Base-by-base conservation (phyloP, 257 asterid genomes). In the Voacanga thouarsii region DNA sequence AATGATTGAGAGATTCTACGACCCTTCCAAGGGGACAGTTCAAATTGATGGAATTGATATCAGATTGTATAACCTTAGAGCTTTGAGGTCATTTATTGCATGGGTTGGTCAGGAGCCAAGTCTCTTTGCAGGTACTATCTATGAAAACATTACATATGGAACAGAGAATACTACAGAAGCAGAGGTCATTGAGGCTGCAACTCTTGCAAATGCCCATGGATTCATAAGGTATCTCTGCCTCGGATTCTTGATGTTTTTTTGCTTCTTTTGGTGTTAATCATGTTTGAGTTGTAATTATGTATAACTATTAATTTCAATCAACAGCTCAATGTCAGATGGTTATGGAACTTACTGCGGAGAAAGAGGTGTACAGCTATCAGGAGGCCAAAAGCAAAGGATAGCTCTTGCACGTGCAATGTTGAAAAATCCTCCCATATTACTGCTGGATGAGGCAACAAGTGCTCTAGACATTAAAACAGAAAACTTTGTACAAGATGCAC, bases 351-450 rank as follows among this genome's bases (percentile, higher is more conserved):
- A 76, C 75, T 84, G 91, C 39, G 91, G 91, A 43, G 89, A 89
- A 67, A 82, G 89, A 83, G 91, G 92, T 51, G 80, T 84, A 28
- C 91, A 84, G 72, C 88, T 87, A 57, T 89, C 93, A 24, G 91
- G 93, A 26, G 93, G 93, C 30, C 91, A 87, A 63, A 89, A 89
- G 80, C 91, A 89, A 80, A 81, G 91, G 69, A 81, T 87, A 81
- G 88, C 89, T 28, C 87, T 89, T 11, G 89, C 90, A 7, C 88
- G 89, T 6, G 90, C 91, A 3, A 87, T 84, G 24, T 71, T 88
- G 43, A 85, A 85, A 80, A 88, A 83, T 33, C 88, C 89, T 9
- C 75, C 76, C 18, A 87, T 88, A 71, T 86, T 90, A 19, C 89
- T 90, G 5, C 74, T 89, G 39, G 89, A 89, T 41, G 92, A 89